Base-by-base conservation (phyloP, 108 stramenopile genomes). In the Fragilariopsis cylindrus region DNA sequence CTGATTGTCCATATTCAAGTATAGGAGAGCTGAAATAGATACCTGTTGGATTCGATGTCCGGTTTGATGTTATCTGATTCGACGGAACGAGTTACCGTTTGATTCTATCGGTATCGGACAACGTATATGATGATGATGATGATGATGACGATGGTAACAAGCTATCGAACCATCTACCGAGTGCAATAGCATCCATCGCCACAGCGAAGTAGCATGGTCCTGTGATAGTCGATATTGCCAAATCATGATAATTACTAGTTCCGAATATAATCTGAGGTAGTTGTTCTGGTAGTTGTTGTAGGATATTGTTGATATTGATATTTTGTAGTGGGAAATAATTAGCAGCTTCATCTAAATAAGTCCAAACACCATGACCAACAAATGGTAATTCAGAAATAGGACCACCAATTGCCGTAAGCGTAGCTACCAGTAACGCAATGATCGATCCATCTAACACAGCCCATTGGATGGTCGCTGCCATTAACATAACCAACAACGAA, bases 191-290 rank as follows among this genome's bases (percentile, higher is more conserved):
- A 84, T 91, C 90, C 89, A 89, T 85, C 48, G 92, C 87, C 54
- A 93, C 92, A 3, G 90, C 92, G 73, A 91, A 91, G 60, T 94
- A 94, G 74, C 90, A 94, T 5, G 92, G 92, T 3, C 90, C 90
- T 7, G 90, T 94, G 49, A 94, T 94, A 74, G 86, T 87, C 18
- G 90, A 90, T 41, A 94, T 60, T 1, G 87, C 88, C 65, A 94
- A 73, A 7, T 79, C 64, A 53, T 41, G 12, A 62, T 88, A 90
- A 41, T 77, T 57, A 7, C 79, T 73, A 3, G 42, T 63, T 30
- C 88, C 88, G 70, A 89, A 67, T 11, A 87, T 5, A 8, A 60
- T 19, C 15, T 45, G 44, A 43, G 80, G 76, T 30, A 54, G 49
- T 15, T 57, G 9, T 16, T 12, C n/a, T 12, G 18, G 21, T 39